Evolutionary conservation across 352 stramenopile species (phyloP).

Genomic region (Phytophthora fragariaefolia): DNA sequence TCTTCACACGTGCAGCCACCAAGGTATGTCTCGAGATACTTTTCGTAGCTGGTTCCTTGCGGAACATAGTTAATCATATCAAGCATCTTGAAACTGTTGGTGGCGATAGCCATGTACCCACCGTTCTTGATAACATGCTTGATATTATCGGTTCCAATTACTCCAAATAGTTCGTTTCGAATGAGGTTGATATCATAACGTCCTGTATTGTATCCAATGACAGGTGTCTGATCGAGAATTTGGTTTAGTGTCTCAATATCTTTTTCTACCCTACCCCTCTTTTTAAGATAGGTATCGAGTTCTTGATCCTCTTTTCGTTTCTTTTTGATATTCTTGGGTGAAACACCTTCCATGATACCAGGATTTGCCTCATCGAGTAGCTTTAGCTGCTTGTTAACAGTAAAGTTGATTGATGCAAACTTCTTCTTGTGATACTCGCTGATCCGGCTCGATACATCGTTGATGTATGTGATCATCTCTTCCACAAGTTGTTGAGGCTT

Average conservation of each 20-base stretch:
- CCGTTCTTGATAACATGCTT: slow-evolving; percentile 28
- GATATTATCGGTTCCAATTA: slow-evolving; percentile 16
- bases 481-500: neutral
- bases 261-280: no score
- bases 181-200: neutral
- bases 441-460: no score
- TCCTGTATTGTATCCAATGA: neutral
- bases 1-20: slow-evolving; percentile 37
- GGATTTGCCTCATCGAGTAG: no score
- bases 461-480: neutral
- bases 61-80: slow-evolving; percentile 44
- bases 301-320: no score
- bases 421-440: no score
- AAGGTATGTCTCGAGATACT: slow-evolving; percentile 42
- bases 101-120: slow-evolving; percentile 29
- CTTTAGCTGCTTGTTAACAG: no score
- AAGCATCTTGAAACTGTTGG: slow-evolving; percentile 35
- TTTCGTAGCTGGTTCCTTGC: slow-evolving; percentile 35
- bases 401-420: no score
- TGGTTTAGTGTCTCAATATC: no score
- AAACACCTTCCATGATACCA: no score
- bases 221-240: neutral
- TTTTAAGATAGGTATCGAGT: no score
- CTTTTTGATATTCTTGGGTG: no score
- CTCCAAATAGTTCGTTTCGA: slow-evolving; percentile 10